phyloP scores from a whole-genome alignment of 768 basidiomycete genomes.

The Zangia roseola region DNA sequence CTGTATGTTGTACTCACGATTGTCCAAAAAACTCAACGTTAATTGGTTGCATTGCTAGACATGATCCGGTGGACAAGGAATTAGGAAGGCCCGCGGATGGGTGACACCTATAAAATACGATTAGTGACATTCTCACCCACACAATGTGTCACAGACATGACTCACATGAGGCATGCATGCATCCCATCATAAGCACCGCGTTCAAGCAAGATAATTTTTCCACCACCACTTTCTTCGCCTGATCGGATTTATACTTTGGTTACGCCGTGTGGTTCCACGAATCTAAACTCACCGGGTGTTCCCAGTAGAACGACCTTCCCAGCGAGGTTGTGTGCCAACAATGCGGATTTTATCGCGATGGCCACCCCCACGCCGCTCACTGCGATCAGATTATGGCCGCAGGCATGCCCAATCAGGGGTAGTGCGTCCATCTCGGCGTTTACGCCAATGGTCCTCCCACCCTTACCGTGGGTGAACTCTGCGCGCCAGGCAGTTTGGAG shows the following conservation, averaged over 20 bases:
- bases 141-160: conserved; percentile 6
- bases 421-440: conserved; percentile 77
- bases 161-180: conserved; percentile 76
- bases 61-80: conserved; percentile 50
- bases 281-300: conserved; percentile 56
- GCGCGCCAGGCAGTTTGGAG: conserved; percentile 79
- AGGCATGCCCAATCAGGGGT: conserved; percentile 59
- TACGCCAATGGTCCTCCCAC: conserved; percentile 68
- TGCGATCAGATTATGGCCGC: conserved; percentile 84
- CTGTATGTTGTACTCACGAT: conserved; percentile 43
- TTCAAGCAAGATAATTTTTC: conserved; percentile 73
- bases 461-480: conserved; percentile 56
- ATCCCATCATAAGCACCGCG: conserved; percentile 77
- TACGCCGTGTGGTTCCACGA: neutral
- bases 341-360: conserved; percentile 66
- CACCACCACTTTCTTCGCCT: conserved; percentile 81
- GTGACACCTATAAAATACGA: conserved; percentile 57
- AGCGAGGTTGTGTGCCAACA: conserved; percentile 58
- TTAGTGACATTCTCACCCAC: conserved; percentile 15
- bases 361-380: conserved; percentile 74
- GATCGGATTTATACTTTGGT: conserved; percentile 7
- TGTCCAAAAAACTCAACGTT: conserved; percentile 74
- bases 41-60: conserved; percentile 64
- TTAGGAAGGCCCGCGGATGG: conserved; percentile 56
- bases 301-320: conserved; percentile 75